These are phyloP conservation scores for Baorangia bicolor DNA, from an alignment of 768 basidiomycete species.

Conservation along the genomic window DNA sequence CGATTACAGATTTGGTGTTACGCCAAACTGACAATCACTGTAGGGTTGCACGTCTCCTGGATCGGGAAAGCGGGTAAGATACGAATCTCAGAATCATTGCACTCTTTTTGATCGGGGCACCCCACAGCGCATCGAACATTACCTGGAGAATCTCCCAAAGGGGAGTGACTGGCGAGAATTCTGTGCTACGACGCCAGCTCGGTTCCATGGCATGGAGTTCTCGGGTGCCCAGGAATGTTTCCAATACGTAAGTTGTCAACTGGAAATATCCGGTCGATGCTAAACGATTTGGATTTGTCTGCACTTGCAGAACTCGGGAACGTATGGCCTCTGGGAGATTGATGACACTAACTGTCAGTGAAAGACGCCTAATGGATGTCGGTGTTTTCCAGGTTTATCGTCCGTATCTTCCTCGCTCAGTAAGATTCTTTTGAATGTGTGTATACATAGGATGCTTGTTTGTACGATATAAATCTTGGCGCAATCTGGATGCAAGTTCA, in stretches of 20 bases:
- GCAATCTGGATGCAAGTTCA: background rate
- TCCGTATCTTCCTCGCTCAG: too few relatives aligned
- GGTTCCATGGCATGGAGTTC: slow-evolving; percentile 28
- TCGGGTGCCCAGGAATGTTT: slow-evolving; percentile 23
- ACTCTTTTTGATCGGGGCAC: background rate
- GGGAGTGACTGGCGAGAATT: slow-evolving; percentile 32
- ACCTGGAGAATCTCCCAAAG: slow-evolving; percentile 26
- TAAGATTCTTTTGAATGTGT: background rate
- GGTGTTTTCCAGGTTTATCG: background rate
- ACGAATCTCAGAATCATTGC: background rate
- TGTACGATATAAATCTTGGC: background rate
- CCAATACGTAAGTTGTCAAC: slow-evolving; percentile 15
- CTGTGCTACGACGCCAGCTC: slow-evolving; percentile 33
- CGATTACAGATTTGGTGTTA: too few relatives aligned
- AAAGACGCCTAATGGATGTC: too few relatives aligned
- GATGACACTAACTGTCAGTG: slow-evolving; percentile 15
- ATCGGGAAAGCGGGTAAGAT: slow-evolving; percentile 25
- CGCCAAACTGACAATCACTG: background rate
- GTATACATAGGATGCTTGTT: background rate
- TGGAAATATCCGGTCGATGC: background rate
- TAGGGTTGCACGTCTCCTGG: slow-evolving; percentile 25
- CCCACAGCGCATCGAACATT: slow-evolving; percentile 29
- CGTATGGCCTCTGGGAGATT: slow-evolving; percentile 27
- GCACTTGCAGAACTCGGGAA: slow-evolving; percentile 13
- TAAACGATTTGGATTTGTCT: background rate